Conservation (phyloP, 2,329 filamentous ascomycete species). For the Cercospora sp. region DNA sequence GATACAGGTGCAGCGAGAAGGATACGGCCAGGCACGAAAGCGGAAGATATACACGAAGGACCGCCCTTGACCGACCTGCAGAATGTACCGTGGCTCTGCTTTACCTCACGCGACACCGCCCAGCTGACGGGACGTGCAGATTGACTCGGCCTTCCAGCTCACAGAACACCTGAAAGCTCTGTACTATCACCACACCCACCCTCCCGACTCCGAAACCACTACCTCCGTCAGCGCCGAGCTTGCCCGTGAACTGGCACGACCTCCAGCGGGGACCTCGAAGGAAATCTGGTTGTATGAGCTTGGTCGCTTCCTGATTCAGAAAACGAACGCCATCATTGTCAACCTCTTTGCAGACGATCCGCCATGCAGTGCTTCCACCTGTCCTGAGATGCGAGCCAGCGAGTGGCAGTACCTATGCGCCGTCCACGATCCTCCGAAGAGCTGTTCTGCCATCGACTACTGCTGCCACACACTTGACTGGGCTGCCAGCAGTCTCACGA, state of each 20-base stretch:
- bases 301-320: conserved; percentile 90
- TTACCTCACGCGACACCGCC: conserved; percentile 5
- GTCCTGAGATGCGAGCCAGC: conserved; percentile 96
- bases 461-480: conserved; percentile 98
- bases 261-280: conserved; percentile 78
- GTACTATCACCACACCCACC: conserved; percentile 76
- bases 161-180: conserved; percentile 95
- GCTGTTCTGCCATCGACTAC: conserved; percentile 97
- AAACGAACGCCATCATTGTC: conserved; percentile 89
- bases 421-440: conserved; percentile 93
- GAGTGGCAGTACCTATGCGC: conserved; percentile 99
- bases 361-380: conserved; percentile 84
- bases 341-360: conserved; percentile 90
- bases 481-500: conserved; percentile 92
- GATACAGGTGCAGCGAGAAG: conserved; percentile 77
- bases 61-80: conserved; percentile 83
- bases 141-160: conserved; percentile 95
- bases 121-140: conserved; percentile 54
- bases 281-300: conserved; percentile 97
- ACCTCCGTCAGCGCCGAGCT: conserved; percentile 73
- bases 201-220: conserved; percentile 72
- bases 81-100: conserved; percentile 61
- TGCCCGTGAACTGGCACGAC: conserved; percentile 73
- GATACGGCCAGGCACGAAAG: conserved; percentile 88
- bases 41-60: conserved; percentile 89